Evolutionary conservation across 371 early-diverging fungal species (phyloP), one percentile per base, ranked within the genome.

Genomic region (Entomophthora muscae): DNA sequence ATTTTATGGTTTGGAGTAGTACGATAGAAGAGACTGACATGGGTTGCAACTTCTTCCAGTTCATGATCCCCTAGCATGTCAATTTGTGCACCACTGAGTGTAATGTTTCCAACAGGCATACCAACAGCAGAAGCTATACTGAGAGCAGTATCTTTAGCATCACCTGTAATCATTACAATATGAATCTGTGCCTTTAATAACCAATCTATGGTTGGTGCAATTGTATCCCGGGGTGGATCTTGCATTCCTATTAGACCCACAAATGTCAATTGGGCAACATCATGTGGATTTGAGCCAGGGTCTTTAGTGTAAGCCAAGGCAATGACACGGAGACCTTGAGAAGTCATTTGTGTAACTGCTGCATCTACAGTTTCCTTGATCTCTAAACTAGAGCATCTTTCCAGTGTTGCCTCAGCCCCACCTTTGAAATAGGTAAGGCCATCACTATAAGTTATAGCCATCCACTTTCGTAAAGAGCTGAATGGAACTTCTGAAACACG

Each of bases 1-100:
- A 92, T 76, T 69, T 94, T 94, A 68, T 92, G 91, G 65, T 89
- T 86, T 26, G 94, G 92, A 1, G 90, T 88, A 10, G 92, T 91
- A 33, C 94, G 84, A 0, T 91, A 90, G 80, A 93, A 93, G 2
- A 91, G 89, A 3, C 78, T 76, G 7, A 80, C 74, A n/a, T 69
- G 68, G 29, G 73, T 70, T 52, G 83, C 78, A 54, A 77, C 72
- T 27, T 79, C 77, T 65, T 79, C 81, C 23, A 85, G 66, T 60
- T 84, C 82, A 12, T 77, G 74, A 29, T 83, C 85, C 0, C 77
- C 71, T 78, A 88, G 75, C 13, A 57, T 31, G 57, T 90, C 89
- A 57, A 90, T 75, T 63, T 86, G 86, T 7, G 75, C 66, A 1
- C 90, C 91, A 7, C 89, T 86, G 68, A 89, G 61, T 63, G 80